Conservation (phyloP, 1,284 basidiomycete species). For the Trametes pubescens region DNA sequence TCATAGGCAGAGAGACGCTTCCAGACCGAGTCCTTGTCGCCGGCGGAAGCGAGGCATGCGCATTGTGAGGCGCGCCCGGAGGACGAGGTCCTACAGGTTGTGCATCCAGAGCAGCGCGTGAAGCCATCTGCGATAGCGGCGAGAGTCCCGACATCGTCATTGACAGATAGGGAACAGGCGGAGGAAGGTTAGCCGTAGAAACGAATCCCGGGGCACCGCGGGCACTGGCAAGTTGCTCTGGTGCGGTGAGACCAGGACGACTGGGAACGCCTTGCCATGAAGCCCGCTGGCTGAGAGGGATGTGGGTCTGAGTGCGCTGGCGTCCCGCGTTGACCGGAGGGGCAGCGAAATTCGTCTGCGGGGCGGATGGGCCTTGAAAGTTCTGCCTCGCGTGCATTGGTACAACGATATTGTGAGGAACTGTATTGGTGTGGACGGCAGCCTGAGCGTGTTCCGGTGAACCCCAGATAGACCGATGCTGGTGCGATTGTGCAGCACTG, state of each 20-base stretch:
- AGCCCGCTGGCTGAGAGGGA: background rate
- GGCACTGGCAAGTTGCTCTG: background rate
- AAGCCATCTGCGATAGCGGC: background rate
- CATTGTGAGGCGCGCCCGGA: background rate
- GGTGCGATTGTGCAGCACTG: background rate
- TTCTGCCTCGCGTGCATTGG: background rate
- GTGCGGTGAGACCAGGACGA: background rate
- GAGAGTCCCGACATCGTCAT: background rate
- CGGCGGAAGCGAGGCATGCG: background rate
- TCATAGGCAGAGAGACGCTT: background rate
- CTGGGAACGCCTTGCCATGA: background rate
- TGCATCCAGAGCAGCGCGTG: background rate
- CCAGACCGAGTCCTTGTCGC: background rate
- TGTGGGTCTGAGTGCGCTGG: slow-evolving; percentile 13
- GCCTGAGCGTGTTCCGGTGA: background rate
- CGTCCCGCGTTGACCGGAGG: background rate
- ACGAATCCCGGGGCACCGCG: background rate
- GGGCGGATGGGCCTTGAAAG: background rate
- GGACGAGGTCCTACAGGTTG: background rate
- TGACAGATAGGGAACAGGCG: background rate
- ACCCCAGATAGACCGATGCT: background rate
- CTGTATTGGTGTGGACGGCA: background rate
- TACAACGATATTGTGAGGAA: background rate
- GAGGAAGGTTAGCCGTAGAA: background rate
- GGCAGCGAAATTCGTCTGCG: background rate